These are phyloP conservation scores for Zymoseptoria passerinii DNA, from an alignment of 2,329 filamentous ascomycete genomes.

Conservation along the genomic window DNA sequence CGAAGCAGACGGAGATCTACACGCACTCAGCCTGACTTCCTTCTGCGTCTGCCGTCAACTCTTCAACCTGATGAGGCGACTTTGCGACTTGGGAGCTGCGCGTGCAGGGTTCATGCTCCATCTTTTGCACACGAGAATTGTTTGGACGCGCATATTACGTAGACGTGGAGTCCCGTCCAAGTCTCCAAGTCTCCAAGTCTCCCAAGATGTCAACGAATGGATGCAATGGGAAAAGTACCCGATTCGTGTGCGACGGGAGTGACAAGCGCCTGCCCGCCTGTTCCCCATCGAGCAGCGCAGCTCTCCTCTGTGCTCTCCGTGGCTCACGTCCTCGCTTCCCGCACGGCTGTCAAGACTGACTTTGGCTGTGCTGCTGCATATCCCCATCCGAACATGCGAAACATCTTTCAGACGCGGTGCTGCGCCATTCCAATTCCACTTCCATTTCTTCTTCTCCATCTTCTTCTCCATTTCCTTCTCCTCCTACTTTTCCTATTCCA, in stretches of 20 bases:
- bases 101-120: neutral
- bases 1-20: neutral
- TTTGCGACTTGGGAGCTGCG: neutral
- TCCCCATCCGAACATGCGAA: neutral
- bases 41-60: neutral
- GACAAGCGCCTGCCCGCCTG: too few relatives aligned
- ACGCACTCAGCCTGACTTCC: neutral
- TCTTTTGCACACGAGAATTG: neutral
- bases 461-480: neutral
- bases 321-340: neutral
- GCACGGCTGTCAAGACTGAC: neutral
- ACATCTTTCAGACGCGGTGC: neutral
- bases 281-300: neutral
- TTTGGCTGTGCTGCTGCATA: neutral
- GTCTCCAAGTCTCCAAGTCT: too few relatives aligned
- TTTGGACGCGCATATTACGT: neutral
- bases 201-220: neutral
- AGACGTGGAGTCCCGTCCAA: neutral
- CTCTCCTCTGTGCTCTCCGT: neutral
- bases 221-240: neutral
- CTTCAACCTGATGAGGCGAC: neutral
- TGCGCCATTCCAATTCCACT: neutral
- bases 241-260: neutral
- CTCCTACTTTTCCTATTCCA: neutral
- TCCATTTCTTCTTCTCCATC: neutral